Percentiles rank a stretch among this genome's conserved stretches.
These are phyloP conservation scores for Mycena vulgaris DNA, from an alignment of 768 basidiomycete genomes.

Conservation along the genomic window DNA sequence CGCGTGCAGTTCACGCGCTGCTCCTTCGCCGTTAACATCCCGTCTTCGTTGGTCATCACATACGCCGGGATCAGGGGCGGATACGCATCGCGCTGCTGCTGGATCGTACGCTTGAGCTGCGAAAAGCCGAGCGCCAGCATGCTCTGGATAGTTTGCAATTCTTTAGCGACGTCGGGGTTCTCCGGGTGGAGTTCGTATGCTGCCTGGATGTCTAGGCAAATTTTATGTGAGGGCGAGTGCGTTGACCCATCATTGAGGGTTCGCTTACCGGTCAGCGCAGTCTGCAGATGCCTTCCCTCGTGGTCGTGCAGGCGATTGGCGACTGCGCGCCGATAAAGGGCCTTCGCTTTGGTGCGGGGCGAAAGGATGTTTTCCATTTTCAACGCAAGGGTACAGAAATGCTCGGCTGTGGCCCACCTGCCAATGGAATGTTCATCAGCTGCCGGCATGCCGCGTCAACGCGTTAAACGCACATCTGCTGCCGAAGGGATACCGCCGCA, in stretches of 20 bases:
- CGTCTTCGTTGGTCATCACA: constrained; percentile 1
- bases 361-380: constrained; percentile 6
- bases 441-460: not conserved
- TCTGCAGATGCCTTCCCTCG: not conserved
- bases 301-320: not conserved
- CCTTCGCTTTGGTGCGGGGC: not conserved
- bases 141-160: not conserved
- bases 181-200: not conserved
- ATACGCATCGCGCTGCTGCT: constrained; percentile 6
- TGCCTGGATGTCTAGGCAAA: not conserved
- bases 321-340: constrained; percentile 1
- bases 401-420: constrained; percentile 11
- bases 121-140: not conserved
- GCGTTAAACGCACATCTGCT: not conserved
- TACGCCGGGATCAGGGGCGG: not conserved
- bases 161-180: not conserved
- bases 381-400: constrained; percentile 12
- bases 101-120: constrained; percentile 1
- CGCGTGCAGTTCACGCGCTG: not conserved
- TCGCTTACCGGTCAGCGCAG: not conserved
- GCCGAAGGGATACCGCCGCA: constrained; percentile 6
- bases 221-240: no score
- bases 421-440: not conserved
- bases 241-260: not conserved
- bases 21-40: not conserved